phyloP scores from a whole-genome alignment of 805 yeast genomes.

The Candida koratica region DNA sequence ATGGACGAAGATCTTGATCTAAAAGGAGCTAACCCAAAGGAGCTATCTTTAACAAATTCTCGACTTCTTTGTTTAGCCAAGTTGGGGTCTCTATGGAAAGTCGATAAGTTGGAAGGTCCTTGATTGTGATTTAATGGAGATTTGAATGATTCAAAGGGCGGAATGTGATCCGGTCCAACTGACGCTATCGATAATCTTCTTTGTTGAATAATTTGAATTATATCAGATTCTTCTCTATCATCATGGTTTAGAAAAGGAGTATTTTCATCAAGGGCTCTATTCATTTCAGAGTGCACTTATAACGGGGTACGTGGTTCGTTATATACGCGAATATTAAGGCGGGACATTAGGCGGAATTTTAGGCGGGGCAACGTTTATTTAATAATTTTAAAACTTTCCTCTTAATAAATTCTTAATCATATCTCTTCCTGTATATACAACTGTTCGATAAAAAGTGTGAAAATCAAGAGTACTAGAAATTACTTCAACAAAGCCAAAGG shows the following conservation, averaged over 20 bases:
- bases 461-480: slow-evolving; percentile 74
- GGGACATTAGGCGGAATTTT: background rate
- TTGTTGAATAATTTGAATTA: slow-evolving; percentile 36
- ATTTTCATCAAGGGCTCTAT: slow-evolving; percentile 14
- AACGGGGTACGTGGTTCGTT: no score
- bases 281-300: no score
- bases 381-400: slow-evolving; percentile 76
- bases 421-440: slow-evolving; percentile 68
- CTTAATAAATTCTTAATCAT: slow-evolving; percentile 64
- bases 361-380: background rate
- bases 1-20: slow-evolving; percentile 15
- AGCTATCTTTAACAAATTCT: slow-evolving; percentile 2
- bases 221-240: slow-evolving; percentile 31
- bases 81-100: slow-evolving; percentile 1
- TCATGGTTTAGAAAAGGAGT: slow-evolving; percentile 15
- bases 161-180: slow-evolving; percentile 23
- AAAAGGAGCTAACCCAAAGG: slow-evolving; percentile 16
- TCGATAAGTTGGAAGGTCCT: slow-evolving; percentile 1
- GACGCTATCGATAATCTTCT: slow-evolving; percentile 38
- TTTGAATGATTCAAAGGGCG: slow-evolving; percentile 6
- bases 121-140: slow-evolving; percentile 1
- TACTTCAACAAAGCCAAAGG: slow-evolving; percentile 86
- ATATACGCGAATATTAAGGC: no score
- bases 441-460: slow-evolving; percentile 63
- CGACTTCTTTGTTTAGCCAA: slow-evolving; percentile 5